Evolutionary conservation across 2,329 filamentous ascomycete genomes (phyloP).

Genomic region (Cytospora schulzeri): DNA sequence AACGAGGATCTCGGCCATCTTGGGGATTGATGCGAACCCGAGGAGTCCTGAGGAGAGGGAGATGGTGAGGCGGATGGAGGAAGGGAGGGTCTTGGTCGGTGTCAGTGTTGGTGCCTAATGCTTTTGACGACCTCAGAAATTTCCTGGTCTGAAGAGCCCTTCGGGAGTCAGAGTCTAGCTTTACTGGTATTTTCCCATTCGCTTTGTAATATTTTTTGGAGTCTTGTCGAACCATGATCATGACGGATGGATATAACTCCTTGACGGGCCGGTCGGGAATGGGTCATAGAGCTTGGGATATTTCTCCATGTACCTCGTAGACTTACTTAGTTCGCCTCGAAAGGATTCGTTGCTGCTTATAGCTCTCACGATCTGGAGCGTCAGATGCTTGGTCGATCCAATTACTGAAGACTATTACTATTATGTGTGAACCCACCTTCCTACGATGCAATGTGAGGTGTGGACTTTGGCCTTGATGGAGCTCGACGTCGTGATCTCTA

Average conservation of each 20-base stretch:
- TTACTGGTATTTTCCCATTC: conserved; percentile 16
- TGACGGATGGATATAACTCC: not conserved
- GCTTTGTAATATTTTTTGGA: conserved; percentile 5
- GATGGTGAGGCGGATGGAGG: conserved; percentile 58
- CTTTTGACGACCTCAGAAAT: not conserved
- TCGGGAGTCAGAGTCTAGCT: conserved; percentile 22
- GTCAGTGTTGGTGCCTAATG: conserved; percentile 38
- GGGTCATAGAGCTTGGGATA: not conserved
- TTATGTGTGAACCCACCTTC: not conserved
- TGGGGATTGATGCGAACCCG: conserved; percentile 62
- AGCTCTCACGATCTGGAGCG: conserved; percentile 9
- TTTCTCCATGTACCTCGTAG: not conserved
- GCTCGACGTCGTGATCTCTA: too few species aligned
- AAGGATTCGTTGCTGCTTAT: conserved; percentile 5
- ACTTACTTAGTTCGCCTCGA: not conserved
- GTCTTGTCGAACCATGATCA: not conserved
- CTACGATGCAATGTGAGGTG: not conserved
- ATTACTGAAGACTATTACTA: not conserved
- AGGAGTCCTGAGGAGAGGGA: conserved; percentile 60
- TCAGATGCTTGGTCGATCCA: not conserved
- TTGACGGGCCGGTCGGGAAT: not conserved
- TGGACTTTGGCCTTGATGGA: not conserved
- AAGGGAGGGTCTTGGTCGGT: conserved; percentile 44
- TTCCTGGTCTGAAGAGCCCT: not conserved
- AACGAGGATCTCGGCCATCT: conserved; percentile 64